Conservation (phyloP, 2,329 filamentous ascomycete genomes). For the Bimuria novae-zelandiae region DNA sequence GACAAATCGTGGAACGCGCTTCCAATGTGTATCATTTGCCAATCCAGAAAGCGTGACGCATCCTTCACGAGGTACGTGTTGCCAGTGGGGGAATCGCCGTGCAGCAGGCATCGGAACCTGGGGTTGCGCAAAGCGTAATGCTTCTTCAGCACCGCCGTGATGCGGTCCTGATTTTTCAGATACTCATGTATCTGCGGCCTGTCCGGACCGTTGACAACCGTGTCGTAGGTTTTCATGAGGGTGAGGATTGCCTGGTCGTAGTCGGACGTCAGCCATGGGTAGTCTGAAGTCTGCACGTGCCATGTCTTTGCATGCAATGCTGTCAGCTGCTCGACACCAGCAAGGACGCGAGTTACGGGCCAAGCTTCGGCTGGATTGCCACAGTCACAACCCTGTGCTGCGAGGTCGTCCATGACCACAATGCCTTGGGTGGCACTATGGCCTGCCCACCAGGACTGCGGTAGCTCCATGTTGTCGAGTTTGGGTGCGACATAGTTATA, state of each 20-base stretch:
- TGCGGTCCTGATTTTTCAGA: slow-evolving; percentile 44
- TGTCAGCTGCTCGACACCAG: slow-evolving; percentile 46
- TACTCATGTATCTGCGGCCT: slow-evolving; percentile 43
- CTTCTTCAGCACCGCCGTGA: slow-evolving; percentile 44
- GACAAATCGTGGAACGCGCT: slow-evolving; percentile 52
- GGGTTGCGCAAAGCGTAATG: slow-evolving; percentile 47
- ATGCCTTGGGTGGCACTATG: slow-evolving; percentile 22
- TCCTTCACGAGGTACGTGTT: slow-evolving; percentile 50
- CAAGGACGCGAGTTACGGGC: slow-evolving; percentile 10
- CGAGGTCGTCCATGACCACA: slow-evolving; percentile 19
- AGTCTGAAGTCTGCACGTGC: slow-evolving; percentile 33
- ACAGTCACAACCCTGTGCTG: slow-evolving; percentile 11
- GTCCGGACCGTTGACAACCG: slow-evolving; percentile 6
- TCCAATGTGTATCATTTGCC: slow-evolving; percentile 49
- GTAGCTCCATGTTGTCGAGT: slow-evolving; percentile 16
- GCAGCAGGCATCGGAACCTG: slow-evolving; percentile 48
- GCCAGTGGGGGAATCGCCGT: slow-evolving; percentile 52
- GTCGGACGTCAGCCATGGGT: slow-evolving; percentile 37
- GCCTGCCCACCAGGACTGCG: slow-evolving; percentile 13
- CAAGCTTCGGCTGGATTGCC: slow-evolving; percentile 15
- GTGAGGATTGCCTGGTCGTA: slow-evolving; percentile 39
- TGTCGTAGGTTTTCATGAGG: slow-evolving; percentile 10
- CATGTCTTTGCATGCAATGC: slow-evolving; percentile 49
- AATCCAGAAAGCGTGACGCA: slow-evolving; percentile 49
- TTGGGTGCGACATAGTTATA: slow-evolving; percentile 20